Base-by-base conservation (phyloP, 2,329 filamentous ascomycete genomes). In the Aspergillus ochraceus region DNA sequence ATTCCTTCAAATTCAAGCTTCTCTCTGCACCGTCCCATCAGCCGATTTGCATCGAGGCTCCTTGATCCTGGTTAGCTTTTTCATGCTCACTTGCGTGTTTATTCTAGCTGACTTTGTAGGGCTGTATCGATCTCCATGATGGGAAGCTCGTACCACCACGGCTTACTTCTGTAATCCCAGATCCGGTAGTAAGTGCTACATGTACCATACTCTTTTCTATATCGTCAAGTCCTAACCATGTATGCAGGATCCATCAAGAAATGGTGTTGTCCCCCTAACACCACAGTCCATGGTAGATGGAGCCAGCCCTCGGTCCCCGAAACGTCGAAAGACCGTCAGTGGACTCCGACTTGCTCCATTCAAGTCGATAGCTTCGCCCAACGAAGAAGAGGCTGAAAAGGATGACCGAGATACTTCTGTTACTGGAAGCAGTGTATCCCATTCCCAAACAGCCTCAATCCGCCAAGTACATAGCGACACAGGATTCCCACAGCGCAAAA, bases 251-350 rank as follows among this genome's bases (percentile, higher is more conserved):
- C 17, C 20, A 24, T 36, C 52, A 20, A 49, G 17, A 22, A 17
- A 32, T 32, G 45, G 10, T 19, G 50, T 1, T 14, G 47, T 32
- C 8, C 49, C 55, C 4, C 49, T 53, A 10, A 60, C 59, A 9
- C 52, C 60, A 4, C 51, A 58, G 20, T 55, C 55, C 12, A 54
- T 55, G 10, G 29, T 29, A 49, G 45, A 58, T 46, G 59, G 58
- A 26, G 55, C 57, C 32, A 39, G 36, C 30, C 22, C 42, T 14
- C 63, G 47, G 29, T 19, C 32, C 11, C 46, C 45, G 17, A 67
- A 68, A 51, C 67, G 71, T 11, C 70, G 71, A 19, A 74, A 72
- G 52, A 70, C 70, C 2, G 71, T 72, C 12, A 72, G 73, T 30
- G 70, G 72, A 22, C 62, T 76, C 12, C 70, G 69, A 24, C 65